Evolutionary conservation across 306 rosid species (phyloP).

Genomic region (Gynostemma pentaphyllum): DNA sequence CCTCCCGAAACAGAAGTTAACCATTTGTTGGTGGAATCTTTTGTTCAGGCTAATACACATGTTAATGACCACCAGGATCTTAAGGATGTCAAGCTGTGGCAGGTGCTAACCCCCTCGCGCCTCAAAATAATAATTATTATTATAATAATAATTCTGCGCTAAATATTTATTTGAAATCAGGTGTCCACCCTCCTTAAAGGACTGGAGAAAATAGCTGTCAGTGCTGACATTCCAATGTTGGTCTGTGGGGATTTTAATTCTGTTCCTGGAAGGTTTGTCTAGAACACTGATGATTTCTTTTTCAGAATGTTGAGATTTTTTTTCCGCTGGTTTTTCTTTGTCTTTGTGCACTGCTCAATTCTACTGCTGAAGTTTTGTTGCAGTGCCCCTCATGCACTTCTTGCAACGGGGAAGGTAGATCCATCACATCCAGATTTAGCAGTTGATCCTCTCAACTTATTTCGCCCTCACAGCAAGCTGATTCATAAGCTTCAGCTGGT

Average conservation of each 20-base stretch:
- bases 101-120: slow-evolving; percentile 38
- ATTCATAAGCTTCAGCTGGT: slow-evolving; percentile 91
- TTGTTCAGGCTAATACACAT: slow-evolving; percentile 77
- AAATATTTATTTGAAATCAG: slow-evolving; percentile 22
- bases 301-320: not conserved
- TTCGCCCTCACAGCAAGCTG: slow-evolving; percentile 87
- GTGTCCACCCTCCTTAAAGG: slow-evolving; percentile 95
- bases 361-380: slow-evolving; percentile 20
- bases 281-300: not conserved
- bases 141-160: not conserved
- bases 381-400: slow-evolving; percentile 95
- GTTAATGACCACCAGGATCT: slow-evolving; percentile 75
- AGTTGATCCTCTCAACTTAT: slow-evolving; percentile 79
- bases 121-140: not conserved
- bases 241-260: slow-evolving; percentile 97
- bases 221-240: slow-evolving; percentile 93
- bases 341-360: not conserved
- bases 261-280: slow-evolving; percentile 77
- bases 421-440: slow-evolving; percentile 69
- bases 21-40: not conserved
- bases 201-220: slow-evolving; percentile 89
- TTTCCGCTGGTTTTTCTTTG: not conserved
- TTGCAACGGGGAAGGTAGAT: slow-evolving; percentile 91
- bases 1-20: not conserved
- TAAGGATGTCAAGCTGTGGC: slow-evolving; percentile 97